These are phyloP conservation scores for Blepharisma stoltei DNA, from an alignment of 73 alveolate species.

Conservation along the genomic window DNA sequence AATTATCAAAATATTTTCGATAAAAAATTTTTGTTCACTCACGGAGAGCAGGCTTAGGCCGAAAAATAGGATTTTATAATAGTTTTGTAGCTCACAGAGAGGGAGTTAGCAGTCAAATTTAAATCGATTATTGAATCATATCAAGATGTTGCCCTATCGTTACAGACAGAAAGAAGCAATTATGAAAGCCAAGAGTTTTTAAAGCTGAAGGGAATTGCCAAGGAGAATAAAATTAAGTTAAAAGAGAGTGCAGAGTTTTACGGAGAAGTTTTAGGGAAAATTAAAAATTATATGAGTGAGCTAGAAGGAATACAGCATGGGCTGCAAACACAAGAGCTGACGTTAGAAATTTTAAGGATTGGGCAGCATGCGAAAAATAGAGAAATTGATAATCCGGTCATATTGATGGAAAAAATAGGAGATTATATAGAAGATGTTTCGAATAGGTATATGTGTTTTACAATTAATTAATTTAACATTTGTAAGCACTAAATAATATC, in stretches of 20 bases:
- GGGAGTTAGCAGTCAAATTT: no score
- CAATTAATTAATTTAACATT: neutral
- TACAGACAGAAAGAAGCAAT: neutral
- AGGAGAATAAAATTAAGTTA: neutral
- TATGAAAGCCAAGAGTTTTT: neutral
- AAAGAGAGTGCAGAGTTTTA: conserved; percentile 16
- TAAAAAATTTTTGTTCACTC: no score
- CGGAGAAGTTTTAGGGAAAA: neutral
- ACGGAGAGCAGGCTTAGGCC: no score
- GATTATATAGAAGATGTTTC: conserved; percentile 9
- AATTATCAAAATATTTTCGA: no score
- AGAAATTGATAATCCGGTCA: neutral
- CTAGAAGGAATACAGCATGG: neutral
- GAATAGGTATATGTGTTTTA: neutral
- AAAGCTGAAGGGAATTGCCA: neutral
- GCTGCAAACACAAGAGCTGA: neutral
- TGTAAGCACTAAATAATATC: neutral
- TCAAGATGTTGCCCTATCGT: neutral
- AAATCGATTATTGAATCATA: neutral
- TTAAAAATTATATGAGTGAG: neutral
- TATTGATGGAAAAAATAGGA: conserved; percentile 20
- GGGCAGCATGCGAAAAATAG: conserved; percentile 13
- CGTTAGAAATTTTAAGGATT: neutral
- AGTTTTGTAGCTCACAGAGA: no score
- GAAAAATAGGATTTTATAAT: no score